phyloP scores from a whole-genome alignment of 1,284 basidiomycete genomes.

The Rhizoctonia solani region DNA sequence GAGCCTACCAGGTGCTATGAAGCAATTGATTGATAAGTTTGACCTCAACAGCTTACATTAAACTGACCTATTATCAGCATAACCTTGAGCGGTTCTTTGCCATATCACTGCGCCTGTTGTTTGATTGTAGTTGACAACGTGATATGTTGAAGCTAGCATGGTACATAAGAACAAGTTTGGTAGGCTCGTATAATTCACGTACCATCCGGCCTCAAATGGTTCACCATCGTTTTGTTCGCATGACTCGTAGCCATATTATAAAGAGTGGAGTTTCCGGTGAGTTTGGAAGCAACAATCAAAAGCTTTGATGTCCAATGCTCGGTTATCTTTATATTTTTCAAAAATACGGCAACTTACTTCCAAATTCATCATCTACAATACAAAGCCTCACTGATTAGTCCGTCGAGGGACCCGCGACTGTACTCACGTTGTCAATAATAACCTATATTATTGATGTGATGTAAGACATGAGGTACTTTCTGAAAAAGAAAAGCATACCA shows the following conservation, averaged over 20 bases:
- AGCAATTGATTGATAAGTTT: neutral
- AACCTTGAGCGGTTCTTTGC: constrained; percentile 64
- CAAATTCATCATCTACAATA: constrained; percentile 65
- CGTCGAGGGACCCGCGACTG: neutral
- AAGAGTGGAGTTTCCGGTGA: constrained; percentile 63
- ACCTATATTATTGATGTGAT: constrained; percentile 48
- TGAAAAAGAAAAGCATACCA: constrained; percentile 44
- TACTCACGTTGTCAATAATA: constrained; percentile 62
- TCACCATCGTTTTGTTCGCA: constrained; percentile 65
- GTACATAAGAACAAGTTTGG: neutral
- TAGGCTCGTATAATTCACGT: constrained; percentile 35
- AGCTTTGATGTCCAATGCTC: constrained; percentile 45
- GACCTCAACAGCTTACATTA: neutral
- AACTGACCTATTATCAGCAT: constrained; percentile 55
- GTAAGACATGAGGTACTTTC: neutral
- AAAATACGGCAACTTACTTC: constrained; percentile 47
- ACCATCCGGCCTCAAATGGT: constrained; percentile 68
- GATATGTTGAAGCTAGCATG: constrained; percentile 60
- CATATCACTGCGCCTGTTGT: constrained; percentile 62
- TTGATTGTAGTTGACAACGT: constrained; percentile 68
- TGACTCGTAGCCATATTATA: constrained; percentile 62
- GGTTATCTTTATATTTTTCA: neutral
- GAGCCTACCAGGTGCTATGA: constrained; percentile 56
- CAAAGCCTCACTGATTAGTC: neutral
- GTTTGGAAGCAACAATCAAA: constrained; percentile 57